Base-by-base conservation (phyloP, 192 early-diverging fungal genomes). In the Coemansia sp. region DNA sequence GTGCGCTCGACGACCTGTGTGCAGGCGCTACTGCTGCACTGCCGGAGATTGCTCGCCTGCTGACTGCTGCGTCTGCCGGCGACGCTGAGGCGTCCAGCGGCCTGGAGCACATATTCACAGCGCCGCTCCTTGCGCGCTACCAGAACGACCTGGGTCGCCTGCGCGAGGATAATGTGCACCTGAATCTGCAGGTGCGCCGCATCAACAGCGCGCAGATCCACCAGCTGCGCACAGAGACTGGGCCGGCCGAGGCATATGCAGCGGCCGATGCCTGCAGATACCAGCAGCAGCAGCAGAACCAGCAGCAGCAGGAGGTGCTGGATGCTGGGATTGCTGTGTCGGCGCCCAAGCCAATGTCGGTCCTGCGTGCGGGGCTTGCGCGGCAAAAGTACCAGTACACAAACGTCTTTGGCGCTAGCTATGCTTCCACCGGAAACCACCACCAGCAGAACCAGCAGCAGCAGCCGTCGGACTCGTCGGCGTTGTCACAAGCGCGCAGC, bases 201-300 rank as follows among this genome's bases (percentile, higher is more conserved):
- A 39, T 77, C 42, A 46, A 65, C 25, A 45, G 66, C 53, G 49
- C 75, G 29, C 61, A 30, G 5, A 65, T 77, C 42, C 70, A 59
- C 40, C 69, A 71, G 52, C 63, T 77, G 52, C 75, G 75, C 55
- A 77, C 75, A 5, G 61, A 77, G 46, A 65, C 70, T 3, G 75
- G 75, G 15, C 63, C 75, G 0, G 51, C 51, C 21, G 75, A 67
- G 26, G 75, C 66, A 29, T 61, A 68, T 61, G 66, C 60, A 2
- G 64, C 74, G 18, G 42, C 67, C 28, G 58, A 66, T 15, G 53
- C 52, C 3, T 51, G 49, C 49, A 51, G 26, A 51, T 6, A 28
- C 49, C 49, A 51, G 49, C 49, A 51, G 2, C 40, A 45, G 20
- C 49, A 51, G 49, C 46, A 48, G 15, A 16, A 48, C 46, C 62